Evolutionary conservation across 305 asterid species (phyloP).

Genomic region (Plantago rigida): DNA sequence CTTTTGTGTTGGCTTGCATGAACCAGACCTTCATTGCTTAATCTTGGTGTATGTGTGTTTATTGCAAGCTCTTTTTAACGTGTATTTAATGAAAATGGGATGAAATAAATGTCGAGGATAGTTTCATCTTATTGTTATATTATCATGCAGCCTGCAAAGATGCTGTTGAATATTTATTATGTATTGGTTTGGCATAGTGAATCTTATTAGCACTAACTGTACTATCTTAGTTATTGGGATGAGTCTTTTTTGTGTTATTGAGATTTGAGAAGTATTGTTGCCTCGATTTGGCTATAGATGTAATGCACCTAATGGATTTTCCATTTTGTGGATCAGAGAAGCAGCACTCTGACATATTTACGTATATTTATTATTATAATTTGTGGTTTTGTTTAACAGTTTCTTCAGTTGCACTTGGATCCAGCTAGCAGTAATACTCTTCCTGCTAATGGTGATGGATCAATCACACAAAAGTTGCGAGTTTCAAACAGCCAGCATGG

Average conservation of each 20-base stretch:
- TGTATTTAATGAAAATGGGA: background rate
- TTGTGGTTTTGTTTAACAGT: constrained; percentile 38
- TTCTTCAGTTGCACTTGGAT: constrained; percentile 89
- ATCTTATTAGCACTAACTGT: background rate
- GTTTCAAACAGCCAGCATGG: constrained; percentile 83
- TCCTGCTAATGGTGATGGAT: constrained; percentile 56
- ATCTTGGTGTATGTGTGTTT: constrained; percentile 3
- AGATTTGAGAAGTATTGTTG: background rate
- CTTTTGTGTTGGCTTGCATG: constrained; percentile 10
- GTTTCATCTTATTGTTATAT: constrained; percentile 6
- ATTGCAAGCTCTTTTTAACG: background rate
- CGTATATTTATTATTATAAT: background rate
- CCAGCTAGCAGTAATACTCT: constrained; percentile 85
- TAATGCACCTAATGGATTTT: background rate
- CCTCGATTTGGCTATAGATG: background rate
- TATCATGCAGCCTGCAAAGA: background rate
- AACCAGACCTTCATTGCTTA: background rate
- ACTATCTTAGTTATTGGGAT: background rate
- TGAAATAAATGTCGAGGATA: background rate
- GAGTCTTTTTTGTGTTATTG: background rate
- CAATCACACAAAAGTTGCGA: constrained; percentile 59
- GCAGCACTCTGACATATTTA: background rate
- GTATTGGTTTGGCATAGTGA: constrained; percentile 9
- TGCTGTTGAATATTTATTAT: constrained; percentile 16
- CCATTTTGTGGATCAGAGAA: background rate